Evolutionary conservation across 2,329 filamentous ascomycete species (phyloP).

Genomic region (Microsporum ferrugineum): DNA sequence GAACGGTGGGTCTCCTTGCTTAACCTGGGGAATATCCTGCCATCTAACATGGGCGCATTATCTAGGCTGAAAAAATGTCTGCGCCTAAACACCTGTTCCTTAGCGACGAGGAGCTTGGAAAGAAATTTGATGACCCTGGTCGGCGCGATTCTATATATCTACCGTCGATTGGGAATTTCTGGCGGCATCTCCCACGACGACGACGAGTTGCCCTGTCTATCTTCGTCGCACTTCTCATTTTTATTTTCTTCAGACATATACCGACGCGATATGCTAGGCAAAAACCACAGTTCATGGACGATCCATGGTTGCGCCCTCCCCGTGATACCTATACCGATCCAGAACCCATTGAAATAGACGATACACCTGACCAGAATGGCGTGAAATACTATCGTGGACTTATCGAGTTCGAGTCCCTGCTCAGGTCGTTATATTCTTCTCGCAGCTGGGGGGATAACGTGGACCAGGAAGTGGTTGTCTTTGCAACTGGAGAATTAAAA

Average conservation of each 20-base stretch:
- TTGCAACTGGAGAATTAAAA: slow-evolving; percentile 61
- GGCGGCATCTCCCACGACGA: slow-evolving; percentile 25
- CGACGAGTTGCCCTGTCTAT: slow-evolving; percentile 43
- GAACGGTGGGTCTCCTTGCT: background rate
- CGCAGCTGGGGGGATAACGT: slow-evolving; percentile 42
- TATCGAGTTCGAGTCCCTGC: slow-evolving; percentile 57
- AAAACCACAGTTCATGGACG: background rate
- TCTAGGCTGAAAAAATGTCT: slow-evolving; percentile 23
- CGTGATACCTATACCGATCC: background rate
- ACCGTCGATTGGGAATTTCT: slow-evolving; percentile 24
- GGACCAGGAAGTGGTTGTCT: slow-evolving; percentile 61
- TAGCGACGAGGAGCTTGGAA: slow-evolving; percentile 52
- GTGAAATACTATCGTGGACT: slow-evolving; percentile 53
- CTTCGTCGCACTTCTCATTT: slow-evolving; percentile 43
- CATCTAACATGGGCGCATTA: background rate
- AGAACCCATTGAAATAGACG: background rate
- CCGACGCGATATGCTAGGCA: background rate
- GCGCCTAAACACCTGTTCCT: slow-evolving; percentile 30
- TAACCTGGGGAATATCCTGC: background rate
- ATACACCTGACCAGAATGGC: slow-evolving; percentile 9
- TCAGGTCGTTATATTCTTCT: slow-evolving; percentile 50
- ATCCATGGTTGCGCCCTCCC: background rate
- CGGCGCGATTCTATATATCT: slow-evolving; percentile 21
- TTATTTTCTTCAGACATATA: slow-evolving; percentile 45
- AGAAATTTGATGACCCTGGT: slow-evolving; percentile 53